Conservation (phyloP, 2,329 filamentous ascomycete species). For the Colletotrichum sidae region DNA sequence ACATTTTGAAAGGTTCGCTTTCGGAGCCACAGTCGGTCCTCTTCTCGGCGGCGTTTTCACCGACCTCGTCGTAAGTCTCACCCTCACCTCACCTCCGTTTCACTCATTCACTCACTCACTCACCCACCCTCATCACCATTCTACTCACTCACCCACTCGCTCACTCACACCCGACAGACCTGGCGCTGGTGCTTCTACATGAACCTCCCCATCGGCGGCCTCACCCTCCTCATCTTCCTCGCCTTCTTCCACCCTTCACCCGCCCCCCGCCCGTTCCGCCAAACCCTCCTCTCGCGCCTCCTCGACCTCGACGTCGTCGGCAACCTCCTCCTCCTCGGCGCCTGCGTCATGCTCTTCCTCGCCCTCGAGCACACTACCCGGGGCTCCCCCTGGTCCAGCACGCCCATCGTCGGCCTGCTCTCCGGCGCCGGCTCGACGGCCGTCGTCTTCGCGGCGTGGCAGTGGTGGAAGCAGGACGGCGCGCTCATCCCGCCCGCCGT, state of each 20-base stretch:
- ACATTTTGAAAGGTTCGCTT: slow-evolving; percentile 44
- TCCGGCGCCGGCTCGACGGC: slow-evolving; percentile 41
- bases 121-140: too few relatives aligned
- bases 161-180: slow-evolving; percentile 37
- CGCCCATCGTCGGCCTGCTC: slow-evolving; percentile 55
- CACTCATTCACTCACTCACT: too few relatives aligned
- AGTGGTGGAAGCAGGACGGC: slow-evolving; percentile 54
- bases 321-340: slow-evolving; percentile 56
- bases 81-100: too few relatives aligned
- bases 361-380: slow-evolving; percentile 60
- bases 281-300: slow-evolving; percentile 41
- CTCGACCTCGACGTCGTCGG: slow-evolving; percentile 52
- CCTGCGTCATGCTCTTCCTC: slow-evolving; percentile 58
- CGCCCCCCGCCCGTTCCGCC: slow-evolving; percentile 41
- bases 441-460: slow-evolving; percentile 54
- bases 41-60: slow-evolving; percentile 52
- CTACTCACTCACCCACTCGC: background rate
- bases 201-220: slow-evolving; percentile 43
- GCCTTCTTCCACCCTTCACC: slow-evolving; percentile 42
- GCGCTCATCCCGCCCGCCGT: slow-evolving; percentile 58
- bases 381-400: slow-evolving; percentile 55
- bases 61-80: slow-evolving; percentile 46
- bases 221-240: slow-evolving; percentile 43
- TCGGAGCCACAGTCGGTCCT: slow-evolving; percentile 49
- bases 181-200: slow-evolving; percentile 40